Conservation (phyloP, 1,139 yeast species). For the Zygotorulaspora mrakii region DNA sequence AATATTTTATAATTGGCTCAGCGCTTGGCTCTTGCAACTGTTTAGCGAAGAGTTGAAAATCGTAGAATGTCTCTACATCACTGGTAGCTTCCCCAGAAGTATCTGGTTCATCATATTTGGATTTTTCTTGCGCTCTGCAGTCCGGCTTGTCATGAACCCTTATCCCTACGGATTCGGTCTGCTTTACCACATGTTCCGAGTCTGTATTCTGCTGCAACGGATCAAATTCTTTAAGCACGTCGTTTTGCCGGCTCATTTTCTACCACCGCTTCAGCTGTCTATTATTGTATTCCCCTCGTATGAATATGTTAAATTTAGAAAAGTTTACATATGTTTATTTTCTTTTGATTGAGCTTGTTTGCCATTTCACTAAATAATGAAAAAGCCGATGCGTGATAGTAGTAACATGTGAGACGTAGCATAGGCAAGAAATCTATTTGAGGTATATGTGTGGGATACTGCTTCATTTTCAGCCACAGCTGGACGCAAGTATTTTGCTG, state of each 20-base stretch:
- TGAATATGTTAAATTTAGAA: no score
- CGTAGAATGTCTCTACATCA: slow-evolving; percentile 38
- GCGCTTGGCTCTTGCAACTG: slow-evolving; percentile 73
- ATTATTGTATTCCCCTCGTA: no score
- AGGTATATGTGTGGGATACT: slow-evolving; percentile 45
- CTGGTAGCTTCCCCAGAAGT: slow-evolving; percentile 10
- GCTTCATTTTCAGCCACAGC: slow-evolving; percentile 25
- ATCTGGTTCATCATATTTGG: slow-evolving; percentile 11
- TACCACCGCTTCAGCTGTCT: not conserved
- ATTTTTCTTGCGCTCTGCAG: slow-evolving; percentile 1
- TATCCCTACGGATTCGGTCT: not conserved
- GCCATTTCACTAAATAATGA: slow-evolving; percentile 15
- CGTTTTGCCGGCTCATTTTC: slow-evolving; percentile 5
- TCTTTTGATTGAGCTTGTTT: not conserved
- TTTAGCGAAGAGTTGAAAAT: slow-evolving; percentile 73
- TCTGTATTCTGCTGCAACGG: slow-evolving; percentile 11
- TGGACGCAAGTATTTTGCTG: not conserved
- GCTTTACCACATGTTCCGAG: slow-evolving; percentile 2
- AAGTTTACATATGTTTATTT: not conserved
- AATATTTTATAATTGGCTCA: slow-evolving; percentile 83
- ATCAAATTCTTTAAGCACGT: slow-evolving; percentile 19
- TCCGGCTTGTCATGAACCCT: not conserved
- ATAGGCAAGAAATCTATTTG: not conserved
- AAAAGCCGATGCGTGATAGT: not conserved
- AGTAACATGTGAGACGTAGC: no score